These are phyloP conservation scores for Ambispora gerdemannii DNA, from an alignment of 192 early-diverging fungal species.

Conservation along the genomic window DNA sequence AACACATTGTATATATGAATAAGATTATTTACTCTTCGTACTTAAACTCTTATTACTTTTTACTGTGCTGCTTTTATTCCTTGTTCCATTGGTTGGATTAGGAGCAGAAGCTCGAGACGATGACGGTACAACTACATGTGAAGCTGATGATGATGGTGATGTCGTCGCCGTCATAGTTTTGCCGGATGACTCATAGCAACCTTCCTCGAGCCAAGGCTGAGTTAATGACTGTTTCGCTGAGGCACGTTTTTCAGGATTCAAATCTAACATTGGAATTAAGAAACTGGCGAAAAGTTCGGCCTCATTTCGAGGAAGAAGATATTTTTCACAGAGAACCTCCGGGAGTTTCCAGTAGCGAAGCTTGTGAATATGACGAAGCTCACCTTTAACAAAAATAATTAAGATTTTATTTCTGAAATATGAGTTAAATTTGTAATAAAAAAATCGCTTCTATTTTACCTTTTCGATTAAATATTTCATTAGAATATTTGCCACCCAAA, in stretches of 20 bases:
- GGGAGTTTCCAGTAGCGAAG: conserved; percentile 77
- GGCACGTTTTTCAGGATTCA: conserved; percentile 55
- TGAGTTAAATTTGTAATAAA: neutral
- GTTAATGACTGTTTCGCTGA: conserved; percentile 54
- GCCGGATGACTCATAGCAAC: neutral
- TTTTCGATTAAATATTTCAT: conserved; percentile 83
- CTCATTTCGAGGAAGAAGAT: conserved; percentile 66
- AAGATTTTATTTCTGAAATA: neutral
- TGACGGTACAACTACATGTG: no score
- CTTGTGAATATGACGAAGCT: conserved; percentile 84
- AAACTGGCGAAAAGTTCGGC: conserved; percentile 76
- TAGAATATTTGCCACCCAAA: conserved; percentile 77
- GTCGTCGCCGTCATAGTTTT: no score
- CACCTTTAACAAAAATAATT: conserved; percentile 44
- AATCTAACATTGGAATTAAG: conserved; percentile 77
- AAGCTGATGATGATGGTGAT: no score
- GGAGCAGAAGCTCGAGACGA: no score
- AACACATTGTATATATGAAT: no score
- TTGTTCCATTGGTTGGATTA: no score
- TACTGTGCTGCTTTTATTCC: no score
- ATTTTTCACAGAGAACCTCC: conserved; percentile 89
- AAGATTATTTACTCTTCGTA: no score
- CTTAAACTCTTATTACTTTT: no score
- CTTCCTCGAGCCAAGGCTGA: conserved; percentile 51
- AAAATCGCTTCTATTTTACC: neutral